Conservation (phyloP, 345 rosid species). For the Adansonia digitata region DNA sequence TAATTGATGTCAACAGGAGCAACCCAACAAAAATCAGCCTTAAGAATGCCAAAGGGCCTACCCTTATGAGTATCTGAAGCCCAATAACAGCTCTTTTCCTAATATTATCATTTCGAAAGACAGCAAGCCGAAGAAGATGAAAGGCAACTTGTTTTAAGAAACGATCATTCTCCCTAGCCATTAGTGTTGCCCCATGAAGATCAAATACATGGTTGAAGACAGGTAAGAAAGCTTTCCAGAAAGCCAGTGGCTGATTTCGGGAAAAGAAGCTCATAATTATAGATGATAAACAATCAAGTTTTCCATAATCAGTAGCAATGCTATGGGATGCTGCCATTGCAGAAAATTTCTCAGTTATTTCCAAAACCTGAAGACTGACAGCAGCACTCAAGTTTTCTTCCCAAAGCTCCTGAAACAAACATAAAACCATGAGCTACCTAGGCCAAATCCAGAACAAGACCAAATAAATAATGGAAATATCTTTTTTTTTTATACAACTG, state of each 20-base stretch:
- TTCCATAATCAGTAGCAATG: conserved; percentile 95
- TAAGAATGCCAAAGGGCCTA: conserved; percentile 33
- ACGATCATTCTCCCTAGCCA: conserved; percentile 99
- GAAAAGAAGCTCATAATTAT: conserved; percentile 84
- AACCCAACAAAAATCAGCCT: conserved; percentile 5
- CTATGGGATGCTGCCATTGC: conserved; percentile 78
- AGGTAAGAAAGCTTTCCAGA: conserved; percentile 86
- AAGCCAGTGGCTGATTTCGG: conserved; percentile 83
- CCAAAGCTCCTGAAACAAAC: conserved; percentile 85
- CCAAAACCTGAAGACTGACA: conserved; percentile 97
- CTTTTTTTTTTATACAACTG: background rate
- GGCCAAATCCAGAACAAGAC: conserved; percentile 4
- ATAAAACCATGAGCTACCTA: conserved; percentile 19
- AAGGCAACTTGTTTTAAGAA: conserved; percentile 96
- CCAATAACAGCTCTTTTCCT: conserved; percentile 95
- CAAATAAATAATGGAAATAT: background rate
- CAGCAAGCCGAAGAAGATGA: conserved; percentile 93
- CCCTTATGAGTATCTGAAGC: conserved; percentile 90
- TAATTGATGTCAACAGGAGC: conserved; percentile 9
- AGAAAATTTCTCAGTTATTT: conserved; percentile 83
- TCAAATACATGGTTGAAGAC: conserved; percentile 71
- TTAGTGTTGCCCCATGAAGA: conserved; percentile 92
- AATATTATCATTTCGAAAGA: conserved; percentile 88
- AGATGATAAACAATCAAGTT: conserved; percentile 91
- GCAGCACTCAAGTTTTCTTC: conserved; percentile 98